A percentile compares a stretch with the other conserved stretches of the same genome.
Evolutionary conservation across 2,329 filamentous ascomycete genomes (phyloP).

Genomic region (Juglanconis juglandina): DNA sequence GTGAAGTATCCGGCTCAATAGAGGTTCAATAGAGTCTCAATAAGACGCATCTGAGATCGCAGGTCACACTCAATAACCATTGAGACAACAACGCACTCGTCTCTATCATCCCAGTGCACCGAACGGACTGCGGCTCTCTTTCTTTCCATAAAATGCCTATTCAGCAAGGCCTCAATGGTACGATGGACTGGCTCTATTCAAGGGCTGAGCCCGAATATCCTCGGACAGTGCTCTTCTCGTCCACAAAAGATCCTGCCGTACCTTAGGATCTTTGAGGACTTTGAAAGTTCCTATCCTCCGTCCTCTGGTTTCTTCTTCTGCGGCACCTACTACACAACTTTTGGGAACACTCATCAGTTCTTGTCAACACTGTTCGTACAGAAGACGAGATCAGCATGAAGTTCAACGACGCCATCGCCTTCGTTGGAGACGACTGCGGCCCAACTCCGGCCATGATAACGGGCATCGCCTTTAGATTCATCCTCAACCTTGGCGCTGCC

Average conservation of each 20-base stretch:
- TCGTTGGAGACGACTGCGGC: slow-evolving; percentile 8
- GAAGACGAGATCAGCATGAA: slow-evolving; percentile 37
- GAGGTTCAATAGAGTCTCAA: not conserved
- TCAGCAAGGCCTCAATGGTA: slow-evolving; percentile 3
- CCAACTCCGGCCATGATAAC: slow-evolving; percentile 28
- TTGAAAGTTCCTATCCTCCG: not conserved
- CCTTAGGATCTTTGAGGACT: not conserved
- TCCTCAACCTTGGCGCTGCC: slow-evolving; percentile 43
- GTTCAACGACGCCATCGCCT: slow-evolving; percentile 7
- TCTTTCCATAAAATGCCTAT: slow-evolving; percentile 3
- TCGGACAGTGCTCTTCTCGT: not conserved
- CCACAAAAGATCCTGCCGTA: not conserved
- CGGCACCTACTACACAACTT: not conserved
- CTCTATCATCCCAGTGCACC: not conserved
- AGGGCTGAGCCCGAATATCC: not conserved
- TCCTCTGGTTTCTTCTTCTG: not conserved
- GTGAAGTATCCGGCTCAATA: not conserved
- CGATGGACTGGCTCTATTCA: not conserved
- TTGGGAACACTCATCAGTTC: not conserved
- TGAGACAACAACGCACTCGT: slow-evolving; percentile 7
- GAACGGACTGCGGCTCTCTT: not conserved
- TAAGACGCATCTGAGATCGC: not conserved
- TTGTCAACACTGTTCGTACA: slow-evolving; percentile 26
- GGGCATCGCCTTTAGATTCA: slow-evolving; percentile 49
- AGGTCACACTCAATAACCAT: not conserved